Conservation (phyloP, 225 moss, liverwort and hornwort genomes). For the Polytrichum commune region DNA sequence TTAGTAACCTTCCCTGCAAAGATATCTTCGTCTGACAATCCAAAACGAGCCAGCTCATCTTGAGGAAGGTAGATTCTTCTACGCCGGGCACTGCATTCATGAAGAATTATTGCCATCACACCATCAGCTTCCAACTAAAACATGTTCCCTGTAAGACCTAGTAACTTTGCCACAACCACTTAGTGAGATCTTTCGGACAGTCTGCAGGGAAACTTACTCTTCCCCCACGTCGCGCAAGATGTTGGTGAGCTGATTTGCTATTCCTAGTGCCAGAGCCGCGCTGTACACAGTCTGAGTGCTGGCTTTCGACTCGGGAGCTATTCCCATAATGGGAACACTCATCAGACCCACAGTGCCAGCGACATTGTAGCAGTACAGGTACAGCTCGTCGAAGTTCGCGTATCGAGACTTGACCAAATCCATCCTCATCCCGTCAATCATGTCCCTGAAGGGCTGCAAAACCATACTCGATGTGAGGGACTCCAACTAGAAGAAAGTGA, state of each 20-base stretch:
- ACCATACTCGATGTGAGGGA: no score
- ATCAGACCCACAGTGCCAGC: conserved; percentile 96
- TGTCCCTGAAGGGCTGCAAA: conserved; percentile 86
- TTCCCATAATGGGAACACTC: conserved; percentile 98
- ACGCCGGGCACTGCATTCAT: conserved; percentile 55
- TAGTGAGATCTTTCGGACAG: no score
- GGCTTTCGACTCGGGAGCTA: conserved; percentile 66
- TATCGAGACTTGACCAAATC: conserved; percentile 87
- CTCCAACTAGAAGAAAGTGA: no score
- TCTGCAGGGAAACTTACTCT: conserved; percentile 55
- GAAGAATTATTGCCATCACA: background rate
- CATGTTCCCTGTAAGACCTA: no score
- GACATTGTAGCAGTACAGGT: conserved; percentile 93
- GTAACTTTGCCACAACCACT: no score
- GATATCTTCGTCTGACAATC: conserved; percentile 81
- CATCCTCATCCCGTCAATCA: conserved; percentile 99
- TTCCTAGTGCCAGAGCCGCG: conserved; percentile 78
- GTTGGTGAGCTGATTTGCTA: conserved; percentile 95
- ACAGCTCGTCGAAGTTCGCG: conserved; percentile 81
- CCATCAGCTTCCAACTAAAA: no score
- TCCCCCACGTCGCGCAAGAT: conserved; percentile 96
- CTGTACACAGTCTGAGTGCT: conserved; percentile 82
- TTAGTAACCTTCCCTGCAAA: conserved; percentile 78
- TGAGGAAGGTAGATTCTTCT: conserved; percentile 86
- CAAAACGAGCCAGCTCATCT: conserved; percentile 77